Conservation (phyloP, 129 eudicot genomes). For the Cynara cardunculus region DNA sequence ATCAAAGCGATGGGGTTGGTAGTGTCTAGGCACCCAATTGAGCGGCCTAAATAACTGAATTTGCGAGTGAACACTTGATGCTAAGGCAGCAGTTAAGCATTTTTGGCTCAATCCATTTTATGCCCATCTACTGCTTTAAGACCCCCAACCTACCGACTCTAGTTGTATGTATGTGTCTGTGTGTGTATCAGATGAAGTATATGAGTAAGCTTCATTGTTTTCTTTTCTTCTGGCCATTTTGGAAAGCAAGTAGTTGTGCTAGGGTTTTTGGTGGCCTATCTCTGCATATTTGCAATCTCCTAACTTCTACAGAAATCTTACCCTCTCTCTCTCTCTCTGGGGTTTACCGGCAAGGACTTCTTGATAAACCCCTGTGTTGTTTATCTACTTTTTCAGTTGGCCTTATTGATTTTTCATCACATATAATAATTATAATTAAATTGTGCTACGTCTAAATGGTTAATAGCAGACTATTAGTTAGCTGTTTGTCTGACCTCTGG, state of each 20-base stretch:
- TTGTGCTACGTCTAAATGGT: neutral
- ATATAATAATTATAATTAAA: neutral
- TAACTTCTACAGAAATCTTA: neutral
- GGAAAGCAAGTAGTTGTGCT: neutral
- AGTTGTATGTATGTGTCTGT: neutral
- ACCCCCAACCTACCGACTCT: neutral
- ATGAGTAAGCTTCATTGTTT: too few relatives aligned
- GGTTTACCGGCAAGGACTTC: neutral
- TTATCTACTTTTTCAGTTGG: neutral
- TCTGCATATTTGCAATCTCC: neutral
- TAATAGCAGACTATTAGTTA: constrained; percentile 1
- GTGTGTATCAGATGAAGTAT: too few relatives aligned
- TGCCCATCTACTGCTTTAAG: neutral
- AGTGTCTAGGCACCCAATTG: neutral
- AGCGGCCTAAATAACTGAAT: neutral
- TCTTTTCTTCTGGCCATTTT: neutral
- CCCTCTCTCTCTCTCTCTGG: neutral
- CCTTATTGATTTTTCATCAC: neutral
- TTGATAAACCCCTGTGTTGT: neutral
- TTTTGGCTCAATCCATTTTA: neutral
- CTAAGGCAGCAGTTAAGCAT: neutral
- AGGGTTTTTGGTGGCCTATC: neutral
- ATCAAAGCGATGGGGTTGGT: neutral
- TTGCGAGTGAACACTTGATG: neutral
- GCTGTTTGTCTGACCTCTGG: constrained; percentile 1